Evolutionary conservation across 495 filamentous ascomycete species (phyloP).

Genomic region (Tricharina praecox): DNA sequence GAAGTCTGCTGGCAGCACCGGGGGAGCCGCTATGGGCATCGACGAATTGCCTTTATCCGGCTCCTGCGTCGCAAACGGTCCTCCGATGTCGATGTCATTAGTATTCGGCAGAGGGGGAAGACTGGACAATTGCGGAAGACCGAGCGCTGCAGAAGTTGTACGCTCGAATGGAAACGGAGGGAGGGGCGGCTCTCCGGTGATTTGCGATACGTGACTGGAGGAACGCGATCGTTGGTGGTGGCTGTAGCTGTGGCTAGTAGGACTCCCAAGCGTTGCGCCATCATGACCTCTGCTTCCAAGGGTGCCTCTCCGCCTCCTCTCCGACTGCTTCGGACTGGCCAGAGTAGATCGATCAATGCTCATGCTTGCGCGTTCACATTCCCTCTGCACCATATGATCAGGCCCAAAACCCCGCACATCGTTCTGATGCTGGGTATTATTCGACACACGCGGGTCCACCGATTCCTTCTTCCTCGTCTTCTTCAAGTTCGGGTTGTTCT

Average conservation of each 20-base stretch:
- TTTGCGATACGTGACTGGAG: neutral
- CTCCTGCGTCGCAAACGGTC: constrained; percentile 30
- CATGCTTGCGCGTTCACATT: constrained; percentile 4
- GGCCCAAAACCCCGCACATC: constrained; percentile 63
- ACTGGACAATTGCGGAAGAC: constrained; percentile 43
- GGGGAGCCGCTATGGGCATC: constrained; percentile 11
- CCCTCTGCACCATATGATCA: constrained; percentile 37
- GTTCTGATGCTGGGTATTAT: constrained; percentile 46
- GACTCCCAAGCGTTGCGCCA: neutral
- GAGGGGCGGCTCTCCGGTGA: constrained; percentile 13
- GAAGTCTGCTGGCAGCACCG: constrained; percentile 45
- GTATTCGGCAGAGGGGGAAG: constrained; percentile 46
- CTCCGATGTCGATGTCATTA: constrained; percentile 69
- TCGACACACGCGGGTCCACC: constrained; percentile 45
- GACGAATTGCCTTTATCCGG: neutral
- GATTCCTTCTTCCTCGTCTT: constrained; percentile 43
- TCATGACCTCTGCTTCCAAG: neutral
- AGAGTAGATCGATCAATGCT: neutral
- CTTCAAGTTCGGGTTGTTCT: constrained; percentile 43
- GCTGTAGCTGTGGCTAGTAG: neutral
- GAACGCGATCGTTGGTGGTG: constrained; percentile 1
- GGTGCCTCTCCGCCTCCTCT: neutral
- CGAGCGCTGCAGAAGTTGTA: constrained; percentile 38
- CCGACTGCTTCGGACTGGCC: neutral
- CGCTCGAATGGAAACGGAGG: constrained; percentile 37